A percentile compares a stretch with the other conserved stretches of the same genome.
Evolutionary conservation across 768 basidiomycete species (phyloP).

Genomic region (Udeniomyces megalosporus): DNA sequence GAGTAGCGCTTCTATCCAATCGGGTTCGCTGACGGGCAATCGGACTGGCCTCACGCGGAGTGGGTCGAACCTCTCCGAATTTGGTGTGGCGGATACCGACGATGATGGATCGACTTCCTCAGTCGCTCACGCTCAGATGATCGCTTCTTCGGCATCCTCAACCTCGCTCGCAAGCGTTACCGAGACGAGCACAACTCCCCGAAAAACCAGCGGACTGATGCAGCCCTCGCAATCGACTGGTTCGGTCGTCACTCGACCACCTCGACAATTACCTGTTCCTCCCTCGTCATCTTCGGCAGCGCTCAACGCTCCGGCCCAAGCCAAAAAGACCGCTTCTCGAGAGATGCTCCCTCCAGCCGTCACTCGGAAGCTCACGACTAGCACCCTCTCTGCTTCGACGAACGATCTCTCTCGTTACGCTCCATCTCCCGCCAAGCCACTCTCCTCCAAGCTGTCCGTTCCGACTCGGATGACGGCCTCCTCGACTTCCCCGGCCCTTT

Average conservation of each 20-base stretch:
- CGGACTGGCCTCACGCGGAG: neutral
- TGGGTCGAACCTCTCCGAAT: conserved; percentile 12
- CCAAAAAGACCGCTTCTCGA: conserved; percentile 21
- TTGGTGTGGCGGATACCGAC: neutral
- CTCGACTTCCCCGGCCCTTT: conserved; percentile 20
- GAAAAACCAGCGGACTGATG: neutral
- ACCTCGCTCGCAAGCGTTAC: too few species aligned
- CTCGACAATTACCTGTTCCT: conserved; percentile 17
- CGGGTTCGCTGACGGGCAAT: conserved; percentile 20
- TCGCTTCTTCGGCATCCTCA: neutral
- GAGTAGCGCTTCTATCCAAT: conserved; percentile 18
- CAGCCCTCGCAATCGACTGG: conserved; percentile 5
- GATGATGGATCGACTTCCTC: neutral
- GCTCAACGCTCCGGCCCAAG: conserved; percentile 21
- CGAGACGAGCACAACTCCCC: too few species aligned
- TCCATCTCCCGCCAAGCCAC: conserved; percentile 14
- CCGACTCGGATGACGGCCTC: conserved; percentile 19
- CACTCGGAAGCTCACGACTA: neutral
- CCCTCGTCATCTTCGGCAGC: conserved; percentile 19
- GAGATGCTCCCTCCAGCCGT: conserved; percentile 14
- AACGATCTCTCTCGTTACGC: neutral
- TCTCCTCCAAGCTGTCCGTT: conserved; percentile 23
- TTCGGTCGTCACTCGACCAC: conserved; percentile 4
- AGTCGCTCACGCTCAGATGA: too few species aligned
- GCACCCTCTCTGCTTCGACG: neutral